phyloP scores from a whole-genome alignment of 331 rosid species.

The Ulmus americana region DNA sequence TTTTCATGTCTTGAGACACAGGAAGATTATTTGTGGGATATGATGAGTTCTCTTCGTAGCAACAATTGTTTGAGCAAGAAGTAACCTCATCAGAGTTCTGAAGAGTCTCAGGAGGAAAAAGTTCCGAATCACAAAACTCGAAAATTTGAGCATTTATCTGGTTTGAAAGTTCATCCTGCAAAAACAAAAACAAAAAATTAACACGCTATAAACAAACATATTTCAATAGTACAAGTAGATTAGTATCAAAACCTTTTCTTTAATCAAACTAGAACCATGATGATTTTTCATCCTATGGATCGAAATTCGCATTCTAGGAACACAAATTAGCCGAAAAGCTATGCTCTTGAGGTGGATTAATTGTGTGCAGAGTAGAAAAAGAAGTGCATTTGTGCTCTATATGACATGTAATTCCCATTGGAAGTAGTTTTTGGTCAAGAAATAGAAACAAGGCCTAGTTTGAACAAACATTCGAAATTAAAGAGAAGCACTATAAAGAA shows the following conservation, averaged over 20 bases:
- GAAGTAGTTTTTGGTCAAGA: constrained; percentile 28
- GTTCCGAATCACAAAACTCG: constrained; percentile 60
- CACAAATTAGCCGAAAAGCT: constrained; percentile 15
- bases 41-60: constrained; percentile 61
- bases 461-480: constrained; percentile 42
- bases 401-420: constrained; percentile 38
- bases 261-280: constrained; percentile 40
- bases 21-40: constrained; percentile 37
- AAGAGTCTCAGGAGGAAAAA: constrained; percentile 62
- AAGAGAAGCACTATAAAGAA: constrained; percentile 37
- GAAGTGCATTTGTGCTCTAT: constrained; percentile 50
- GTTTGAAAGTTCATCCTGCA: constrained; percentile 87
- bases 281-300: constrained; percentile 26
- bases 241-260: constrained; percentile 23
- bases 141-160: constrained; percentile 59
- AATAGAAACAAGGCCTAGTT: constrained; percentile 31
- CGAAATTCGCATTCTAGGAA: constrained; percentile 32
- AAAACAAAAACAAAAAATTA: constrained; percentile 29
- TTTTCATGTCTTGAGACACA: constrained; percentile 43
- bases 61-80: constrained; percentile 54
- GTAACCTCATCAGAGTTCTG: constrained; percentile 76
- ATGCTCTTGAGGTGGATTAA: constrained; percentile 24
- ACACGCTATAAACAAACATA: constrained; percentile 18
- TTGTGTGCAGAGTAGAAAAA: constrained; percentile 35
- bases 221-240: constrained; percentile 2